Base-by-base conservation (phyloP, 495 filamentous ascomycete species). In the Aspergillus affinis region DNA sequence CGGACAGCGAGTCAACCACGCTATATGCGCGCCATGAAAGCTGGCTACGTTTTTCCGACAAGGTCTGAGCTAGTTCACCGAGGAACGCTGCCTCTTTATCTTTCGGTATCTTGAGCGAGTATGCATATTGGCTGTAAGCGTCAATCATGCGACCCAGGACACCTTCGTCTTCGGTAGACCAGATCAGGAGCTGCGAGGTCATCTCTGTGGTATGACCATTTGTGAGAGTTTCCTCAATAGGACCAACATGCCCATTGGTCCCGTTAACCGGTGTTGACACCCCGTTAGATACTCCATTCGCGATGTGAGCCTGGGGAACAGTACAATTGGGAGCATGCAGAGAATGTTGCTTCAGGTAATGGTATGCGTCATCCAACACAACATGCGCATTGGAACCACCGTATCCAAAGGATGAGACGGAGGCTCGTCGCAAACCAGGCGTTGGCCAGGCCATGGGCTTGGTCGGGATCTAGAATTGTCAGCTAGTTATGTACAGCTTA, bases 331-430 rank as follows among this genome's bases (percentile, higher is more conserved):
- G n/a, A 4, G 18, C 49, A 21, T 32, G 3, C 6, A 32, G 2
- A 8, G 3, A 5, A 15, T 41, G 21, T 10, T 10, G 21, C 17
- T 44, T 3, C 20, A 61, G 29, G 29, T 8, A 59, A 8, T 20
- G 21, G 27, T 20, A 62, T 30, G 64, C 55, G 32, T 58, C 60
- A 10, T 76, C 74, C 0, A 88, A 6, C 23, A 89, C 83, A 6
- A 73, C 78, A 59, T 88, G 85, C 0, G 84, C 78, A 62, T 89
- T 89, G 9, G 82, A 75, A 41, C 87, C 87, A 29, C 86, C 86
- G 51, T 84, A 86, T 0, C 86, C 86, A 54, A 89, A 90, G 0
- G 78, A 83, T 65, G 89, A 89, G 23, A 41, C 36, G 55, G 82
- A 86, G 3, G 75, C 82, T 15, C 85, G 75, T 19, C 61, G 62